Conservation (phyloP, 495 filamentous ascomycete species). For the Parachaetomium inaequale region DNA sequence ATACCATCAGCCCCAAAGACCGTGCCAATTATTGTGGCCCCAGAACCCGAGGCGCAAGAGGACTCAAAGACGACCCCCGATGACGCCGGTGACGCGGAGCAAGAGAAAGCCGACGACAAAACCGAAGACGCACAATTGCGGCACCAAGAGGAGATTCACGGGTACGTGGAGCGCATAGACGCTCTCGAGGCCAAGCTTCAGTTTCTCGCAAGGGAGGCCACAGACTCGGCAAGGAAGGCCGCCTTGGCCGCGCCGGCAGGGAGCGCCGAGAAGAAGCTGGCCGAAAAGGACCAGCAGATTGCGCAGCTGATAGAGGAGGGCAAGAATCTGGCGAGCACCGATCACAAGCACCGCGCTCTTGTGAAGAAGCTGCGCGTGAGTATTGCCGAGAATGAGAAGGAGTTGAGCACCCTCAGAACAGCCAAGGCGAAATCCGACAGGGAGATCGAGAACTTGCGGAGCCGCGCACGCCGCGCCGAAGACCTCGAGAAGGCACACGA, state of each 20-base stretch:
- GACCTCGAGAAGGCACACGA: slow-evolving; percentile 61
- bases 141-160: slow-evolving; percentile 74
- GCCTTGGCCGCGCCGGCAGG: slow-evolving; percentile 58
- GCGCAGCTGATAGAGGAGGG: slow-evolving; percentile 88
- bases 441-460: slow-evolving; percentile 54
- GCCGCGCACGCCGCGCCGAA: slow-evolving; percentile 60
- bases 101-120: slow-evolving; percentile 42
- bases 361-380: slow-evolving; percentile 78
- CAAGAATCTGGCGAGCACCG: slow-evolving; percentile 78
- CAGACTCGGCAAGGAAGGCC: slow-evolving; percentile 64
- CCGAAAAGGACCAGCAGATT: slow-evolving; percentile 87
- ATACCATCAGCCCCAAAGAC: neutral
- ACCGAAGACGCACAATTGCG: slow-evolving; percentile 58
- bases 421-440: slow-evolving; percentile 66
- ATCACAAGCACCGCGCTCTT: slow-evolving; percentile 74
- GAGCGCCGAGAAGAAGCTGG: slow-evolving; percentile 69
- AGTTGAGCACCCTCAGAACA: slow-evolving; percentile 56
- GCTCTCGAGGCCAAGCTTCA: slow-evolving; percentile 85
- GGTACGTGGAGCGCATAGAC: slow-evolving; percentile 86
- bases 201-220: slow-evolving; percentile 75
- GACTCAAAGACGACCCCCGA: neutral
- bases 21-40: neutral
- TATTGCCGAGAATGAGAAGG: slow-evolving; percentile 59
- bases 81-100: slow-evolving; percentile 6
- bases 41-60: slow-evolving; percentile 1